Evolutionary conservation across 2,329 filamentous ascomycete genomes (phyloP), one percentile per base, ranked within the genome.

Genomic region (Nakataea oryzae): DNA sequence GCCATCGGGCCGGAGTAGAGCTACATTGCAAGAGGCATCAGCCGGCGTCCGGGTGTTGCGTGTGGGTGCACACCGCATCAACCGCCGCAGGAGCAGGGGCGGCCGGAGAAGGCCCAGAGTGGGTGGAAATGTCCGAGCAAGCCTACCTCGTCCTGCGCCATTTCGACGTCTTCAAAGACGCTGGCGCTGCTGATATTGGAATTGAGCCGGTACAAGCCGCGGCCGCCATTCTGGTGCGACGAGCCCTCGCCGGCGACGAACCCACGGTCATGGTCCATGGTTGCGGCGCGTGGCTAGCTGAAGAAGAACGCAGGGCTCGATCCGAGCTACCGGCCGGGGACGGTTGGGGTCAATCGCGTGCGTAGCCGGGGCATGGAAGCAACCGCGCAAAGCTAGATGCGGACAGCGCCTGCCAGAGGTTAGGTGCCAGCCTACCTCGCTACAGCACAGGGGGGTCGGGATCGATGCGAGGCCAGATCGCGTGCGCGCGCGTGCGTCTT

Each of bases 131-230:
- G 21, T 50, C 41, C 41, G 21, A 50, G 41, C 41, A 50, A 41
- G 54, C 41, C 61, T 71, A 95, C 90, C 84, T 97, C 93, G 73
- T 96, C 91, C 60, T 96, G 91, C 26, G 95, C 93, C 95, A 99
- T 97, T 73, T 97, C 93, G n/a, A 97, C 93, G 74, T 96, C 91
- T 67, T 91, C 91, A 68, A 96, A 88, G 68, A 97, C 87, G 75
- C 91, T 96, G 47, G 87, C 81, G 74, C 82, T 86, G 76, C 89
- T 91, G 69, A 86, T 80, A 69, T 90, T 90, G 60, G 87, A 89
- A 66, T 81, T 80, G 62, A 88, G 79, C 61, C 87, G 80, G 74
- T 91, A 90, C 65, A 90, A 71, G 17, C 62, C 61, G 24, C 50
- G 59, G n/a, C 30, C 50, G 59, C 60, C 60, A 61, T 61, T 32